phyloP scores from a whole-genome alignment of 1,139 yeast genomes.

The Yamadazyma mexicana region DNA sequence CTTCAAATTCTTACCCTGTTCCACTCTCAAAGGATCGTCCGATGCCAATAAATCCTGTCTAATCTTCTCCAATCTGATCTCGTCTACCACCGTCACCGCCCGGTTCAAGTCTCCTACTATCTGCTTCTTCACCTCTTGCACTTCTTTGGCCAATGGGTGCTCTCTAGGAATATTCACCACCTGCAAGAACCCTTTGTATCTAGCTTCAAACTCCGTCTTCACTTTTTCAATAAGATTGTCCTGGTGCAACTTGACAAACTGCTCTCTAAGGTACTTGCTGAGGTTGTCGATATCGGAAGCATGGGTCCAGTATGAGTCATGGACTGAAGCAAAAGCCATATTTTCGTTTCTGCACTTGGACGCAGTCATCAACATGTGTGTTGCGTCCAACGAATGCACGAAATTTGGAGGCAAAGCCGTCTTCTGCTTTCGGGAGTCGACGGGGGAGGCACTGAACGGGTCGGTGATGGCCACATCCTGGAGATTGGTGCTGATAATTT shows the following conservation, averaged over 20 bases:
- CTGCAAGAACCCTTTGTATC: slow-evolving; percentile 74
- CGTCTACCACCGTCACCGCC: slow-evolving; percentile 67
- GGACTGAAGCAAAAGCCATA: slow-evolving; percentile 91
- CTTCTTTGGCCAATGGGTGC: slow-evolving; percentile 52
- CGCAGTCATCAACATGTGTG: slow-evolving; percentile 94
- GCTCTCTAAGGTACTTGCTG: slow-evolving; percentile 73
- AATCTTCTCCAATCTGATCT: slow-evolving; percentile 66
- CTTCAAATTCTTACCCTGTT: slow-evolving; percentile 56
- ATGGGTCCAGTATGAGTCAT: slow-evolving; percentile 98
- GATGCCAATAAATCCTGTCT: slow-evolving; percentile 60
- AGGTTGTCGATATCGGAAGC: slow-evolving; percentile 77
- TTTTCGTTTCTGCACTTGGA: slow-evolving; percentile 67
- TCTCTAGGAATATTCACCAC: slow-evolving; percentile 54
- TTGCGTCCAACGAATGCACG: slow-evolving; percentile 94
- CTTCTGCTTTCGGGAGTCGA: slow-evolving; percentile 84
- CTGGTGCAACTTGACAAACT: slow-evolving; percentile 76
- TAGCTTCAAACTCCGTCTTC: slow-evolving; percentile 73
- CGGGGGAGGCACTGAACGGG: slow-evolving; percentile 79
- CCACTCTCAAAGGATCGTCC: slow-evolving; percentile 46
- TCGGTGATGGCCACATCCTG: slow-evolving; percentile 83
- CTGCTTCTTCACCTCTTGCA: slow-evolving; percentile 51
- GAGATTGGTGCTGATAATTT: slow-evolving; percentile 70
- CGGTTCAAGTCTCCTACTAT: slow-evolving; percentile 54
- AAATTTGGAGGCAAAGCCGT: slow-evolving; percentile 96
- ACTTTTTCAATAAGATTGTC: slow-evolving; percentile 70